phyloP scores from a whole-genome alignment of 2,329 filamentous ascomycete genomes.

The Acephala macrosclerotiorum region DNA sequence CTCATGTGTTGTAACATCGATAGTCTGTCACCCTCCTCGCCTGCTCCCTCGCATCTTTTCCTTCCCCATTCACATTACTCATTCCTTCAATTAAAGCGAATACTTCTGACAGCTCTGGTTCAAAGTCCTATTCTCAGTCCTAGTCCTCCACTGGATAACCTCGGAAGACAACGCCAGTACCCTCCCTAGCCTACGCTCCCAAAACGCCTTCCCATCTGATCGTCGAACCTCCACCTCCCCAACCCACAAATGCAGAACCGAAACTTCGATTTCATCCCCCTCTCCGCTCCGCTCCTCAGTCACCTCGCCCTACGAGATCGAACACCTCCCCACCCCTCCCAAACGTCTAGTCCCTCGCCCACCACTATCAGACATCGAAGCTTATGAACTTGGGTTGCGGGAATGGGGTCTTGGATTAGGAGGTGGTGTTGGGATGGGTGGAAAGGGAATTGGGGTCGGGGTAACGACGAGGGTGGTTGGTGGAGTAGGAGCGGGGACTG shows the following conservation, averaged over 20 bases:
- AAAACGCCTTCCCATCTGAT: not conserved
- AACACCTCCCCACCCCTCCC: constrained; percentile 4
- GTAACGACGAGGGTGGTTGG: constrained; percentile 31
- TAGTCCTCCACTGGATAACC: constrained; percentile 69
- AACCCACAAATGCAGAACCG: not conserved
- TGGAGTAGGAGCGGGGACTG: constrained; percentile 9
- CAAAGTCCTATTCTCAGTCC: constrained; percentile 64
- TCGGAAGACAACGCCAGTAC: constrained; percentile 47
- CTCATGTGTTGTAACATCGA: constrained; percentile 71
- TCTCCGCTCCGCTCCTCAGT: constrained; percentile 6
- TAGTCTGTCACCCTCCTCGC: constrained; percentile 51
- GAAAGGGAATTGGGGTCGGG: not conserved
- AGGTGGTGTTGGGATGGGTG: not conserved
- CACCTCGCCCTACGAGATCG: constrained; percentile 5
- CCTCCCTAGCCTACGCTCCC: constrained; percentile 16
- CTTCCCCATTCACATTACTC: not conserved
- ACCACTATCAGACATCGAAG: constrained; percentile 15
- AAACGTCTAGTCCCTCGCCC: constrained; percentile 12
- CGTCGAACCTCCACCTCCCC: not conserved
- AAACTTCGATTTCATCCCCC: not conserved
- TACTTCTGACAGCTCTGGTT: too few relatives aligned
- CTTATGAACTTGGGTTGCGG: constrained; percentile 24
- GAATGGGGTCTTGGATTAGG: constrained; percentile 19
- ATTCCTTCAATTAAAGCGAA: not conserved
- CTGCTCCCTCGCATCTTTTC: too few relatives aligned